These are phyloP conservation scores for Colletotrichum abscissum DNA, from an alignment of 2,329 filamentous ascomycete species.

Conservation along the genomic window DNA sequence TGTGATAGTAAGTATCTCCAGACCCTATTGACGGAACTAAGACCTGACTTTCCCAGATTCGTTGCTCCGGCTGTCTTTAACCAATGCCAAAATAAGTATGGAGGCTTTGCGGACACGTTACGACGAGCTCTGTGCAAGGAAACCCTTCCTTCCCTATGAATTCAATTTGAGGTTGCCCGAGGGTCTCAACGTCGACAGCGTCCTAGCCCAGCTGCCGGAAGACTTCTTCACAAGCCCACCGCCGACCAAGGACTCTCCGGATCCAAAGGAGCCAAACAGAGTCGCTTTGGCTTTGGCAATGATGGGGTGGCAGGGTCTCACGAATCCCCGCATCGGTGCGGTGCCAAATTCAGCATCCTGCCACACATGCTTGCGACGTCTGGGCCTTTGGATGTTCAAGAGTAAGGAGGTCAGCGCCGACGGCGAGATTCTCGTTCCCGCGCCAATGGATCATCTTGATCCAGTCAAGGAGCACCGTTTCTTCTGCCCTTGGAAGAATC, in stretches of 20 bases:
- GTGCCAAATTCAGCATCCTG: slow-evolving; percentile 83
- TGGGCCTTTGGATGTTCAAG: slow-evolving; percentile 95
- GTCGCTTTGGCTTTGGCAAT: slow-evolving; percentile 76
- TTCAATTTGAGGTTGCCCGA: slow-evolving; percentile 70
- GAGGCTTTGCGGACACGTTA: slow-evolving; percentile 72
- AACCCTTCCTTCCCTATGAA: slow-evolving; percentile 68
- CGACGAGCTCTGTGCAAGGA: slow-evolving; percentile 66
- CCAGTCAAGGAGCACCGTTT: slow-evolving; percentile 80
- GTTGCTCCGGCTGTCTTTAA: slow-evolving; percentile 71
- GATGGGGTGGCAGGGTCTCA: slow-evolving; percentile 80
- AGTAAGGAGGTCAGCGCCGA: slow-evolving; percentile 73
- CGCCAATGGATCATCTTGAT: slow-evolving; percentile 75
- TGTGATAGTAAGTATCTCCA: slow-evolving; percentile 74
- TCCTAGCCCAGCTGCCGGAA: slow-evolving; percentile 61
- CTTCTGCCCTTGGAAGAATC: slow-evolving; percentile 85
- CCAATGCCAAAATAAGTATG: slow-evolving; percentile 70
- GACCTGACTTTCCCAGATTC: slow-evolving; percentile 57
- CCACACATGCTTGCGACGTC: slow-evolving; percentile 84
- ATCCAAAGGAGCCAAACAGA: slow-evolving; percentile 58
- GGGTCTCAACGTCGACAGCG: slow-evolving; percentile 60
- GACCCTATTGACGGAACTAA: neutral
- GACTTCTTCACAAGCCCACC: slow-evolving; percentile 65
- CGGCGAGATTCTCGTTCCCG: slow-evolving; percentile 65
- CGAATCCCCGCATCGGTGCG: slow-evolving; percentile 63
- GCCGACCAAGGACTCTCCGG: slow-evolving; percentile 38